phyloP scores from a whole-genome alignment of 2,329 filamentous ascomycete species.

The Hirsutella minnesotensis region DNA sequence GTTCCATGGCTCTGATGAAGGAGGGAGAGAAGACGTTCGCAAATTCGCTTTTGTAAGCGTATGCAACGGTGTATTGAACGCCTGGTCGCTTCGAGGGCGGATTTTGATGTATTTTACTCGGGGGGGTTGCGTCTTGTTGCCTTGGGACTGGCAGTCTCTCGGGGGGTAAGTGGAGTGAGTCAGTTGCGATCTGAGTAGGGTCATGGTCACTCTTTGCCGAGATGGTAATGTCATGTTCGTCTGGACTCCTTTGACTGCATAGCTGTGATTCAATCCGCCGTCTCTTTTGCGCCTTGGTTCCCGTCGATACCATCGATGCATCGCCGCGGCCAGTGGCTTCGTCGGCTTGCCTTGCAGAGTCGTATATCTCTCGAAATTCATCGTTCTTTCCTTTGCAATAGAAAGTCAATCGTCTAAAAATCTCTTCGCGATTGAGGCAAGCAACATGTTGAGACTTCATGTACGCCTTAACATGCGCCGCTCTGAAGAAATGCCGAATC shows the following conservation, averaged over 20 bases:
- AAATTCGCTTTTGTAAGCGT: too few relatives aligned
- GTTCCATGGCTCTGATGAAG: too few relatives aligned
- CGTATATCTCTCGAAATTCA: neutral
- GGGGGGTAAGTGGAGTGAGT: too few relatives aligned
- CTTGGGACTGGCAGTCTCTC: too few relatives aligned
- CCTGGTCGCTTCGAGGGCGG: too few relatives aligned
- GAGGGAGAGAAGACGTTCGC: too few relatives aligned
- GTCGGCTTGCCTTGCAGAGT: neutral
- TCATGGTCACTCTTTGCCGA: too few relatives aligned
- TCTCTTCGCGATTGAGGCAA: neutral
- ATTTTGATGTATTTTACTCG: too few relatives aligned
- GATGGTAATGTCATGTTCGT: too few relatives aligned
- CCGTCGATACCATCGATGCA: neutral
- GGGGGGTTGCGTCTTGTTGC: too few relatives aligned
- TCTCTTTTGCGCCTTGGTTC: neutral
- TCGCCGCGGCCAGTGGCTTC: neutral
- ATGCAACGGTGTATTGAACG: too few relatives aligned
- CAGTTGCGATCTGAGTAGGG: too few relatives aligned
- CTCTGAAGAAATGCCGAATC: neutral
- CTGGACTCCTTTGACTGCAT: neutral
- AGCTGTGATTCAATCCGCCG: neutral
- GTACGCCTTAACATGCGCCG: neutral
- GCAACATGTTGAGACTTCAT: neutral
- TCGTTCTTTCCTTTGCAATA: neutral
- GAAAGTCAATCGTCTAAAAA: neutral